Conservation (phyloP, 2,329 filamentous ascomycete genomes). For the Diaporthe capsici region DNA sequence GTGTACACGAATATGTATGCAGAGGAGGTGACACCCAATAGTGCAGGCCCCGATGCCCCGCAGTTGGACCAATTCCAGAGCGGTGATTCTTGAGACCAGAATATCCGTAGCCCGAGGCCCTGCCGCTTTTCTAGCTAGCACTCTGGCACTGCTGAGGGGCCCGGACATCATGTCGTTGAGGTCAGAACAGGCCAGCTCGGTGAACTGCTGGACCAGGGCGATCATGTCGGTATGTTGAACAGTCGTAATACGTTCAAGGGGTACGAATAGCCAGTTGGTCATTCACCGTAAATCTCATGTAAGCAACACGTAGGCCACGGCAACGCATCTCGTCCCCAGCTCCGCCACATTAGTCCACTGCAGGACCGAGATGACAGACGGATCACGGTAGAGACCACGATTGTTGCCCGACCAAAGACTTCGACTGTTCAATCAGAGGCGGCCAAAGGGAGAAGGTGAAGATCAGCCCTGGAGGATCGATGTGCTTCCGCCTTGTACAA, state of each 20-base stretch:
- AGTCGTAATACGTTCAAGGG: not conserved
- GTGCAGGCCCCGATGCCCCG: not conserved
- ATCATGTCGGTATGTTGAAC: not conserved
- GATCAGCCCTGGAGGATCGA: slow-evolving; percentile 11
- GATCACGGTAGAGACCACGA: not conserved
- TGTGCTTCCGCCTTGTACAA: slow-evolving; percentile 13
- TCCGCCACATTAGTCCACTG: not conserved
- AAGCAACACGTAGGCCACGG: slow-evolving; percentile 1
- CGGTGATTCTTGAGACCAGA: not conserved
- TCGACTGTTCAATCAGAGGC: not conserved
- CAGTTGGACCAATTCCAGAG: not conserved
- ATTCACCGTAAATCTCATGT: not conserved
- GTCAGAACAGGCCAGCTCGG: not conserved
- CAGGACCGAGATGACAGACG: not conserved
- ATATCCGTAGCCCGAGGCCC: not conserved
- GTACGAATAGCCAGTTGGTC: not conserved
- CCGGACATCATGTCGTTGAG: not conserved
- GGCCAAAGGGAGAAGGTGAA: not conserved
- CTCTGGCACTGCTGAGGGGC: not conserved
- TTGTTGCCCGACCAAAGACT: not conserved
- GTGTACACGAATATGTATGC: not conserved
- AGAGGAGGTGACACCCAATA: not conserved
- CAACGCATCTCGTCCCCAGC: not conserved
- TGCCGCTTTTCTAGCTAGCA: not conserved
- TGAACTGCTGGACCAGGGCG: not conserved